Percentiles rank a stretch among this genome's conserved stretches.
Conservation (phyloP, 495 filamentous ascomycete genomes). For the Articulospora tetracladia region DNA sequence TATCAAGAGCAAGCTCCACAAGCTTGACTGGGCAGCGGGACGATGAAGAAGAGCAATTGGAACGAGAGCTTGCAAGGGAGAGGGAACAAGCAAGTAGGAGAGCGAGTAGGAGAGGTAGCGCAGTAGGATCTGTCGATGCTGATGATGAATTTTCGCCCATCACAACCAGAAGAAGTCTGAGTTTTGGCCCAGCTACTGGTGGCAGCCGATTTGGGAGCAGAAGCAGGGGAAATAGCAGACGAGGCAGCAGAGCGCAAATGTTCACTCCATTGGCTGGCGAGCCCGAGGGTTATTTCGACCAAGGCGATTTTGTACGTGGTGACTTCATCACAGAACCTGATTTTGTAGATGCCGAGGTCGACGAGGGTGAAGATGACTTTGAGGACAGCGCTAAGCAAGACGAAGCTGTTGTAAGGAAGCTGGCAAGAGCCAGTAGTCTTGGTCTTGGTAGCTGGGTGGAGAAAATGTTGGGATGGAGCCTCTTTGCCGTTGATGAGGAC, state of each 20-base stretch:
- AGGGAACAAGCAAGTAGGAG: slow-evolving; percentile 17
- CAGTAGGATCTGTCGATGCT: slow-evolving; percentile 22
- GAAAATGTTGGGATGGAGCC: slow-evolving; percentile 66
- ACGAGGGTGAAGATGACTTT: slow-evolving; percentile 37
- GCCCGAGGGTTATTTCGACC: slow-evolving; percentile 43
- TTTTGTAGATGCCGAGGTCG: slow-evolving; percentile 53
- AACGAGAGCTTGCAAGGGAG: slow-evolving; percentile 35
- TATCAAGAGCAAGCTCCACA: slow-evolving; percentile 67
- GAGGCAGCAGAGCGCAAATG: slow-evolving; percentile 36
- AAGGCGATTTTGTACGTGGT: slow-evolving; percentile 22
- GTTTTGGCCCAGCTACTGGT: slow-evolving; percentile 20
- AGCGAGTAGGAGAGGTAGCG: slow-evolving; percentile 22
- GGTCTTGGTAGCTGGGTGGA: slow-evolving; percentile 76
- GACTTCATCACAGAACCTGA: slow-evolving; percentile 48
- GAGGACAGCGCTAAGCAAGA: slow-evolving; percentile 38
- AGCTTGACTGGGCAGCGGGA: slow-evolving; percentile 53
- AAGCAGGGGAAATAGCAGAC: slow-evolving; percentile 43
- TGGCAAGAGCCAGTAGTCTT: slow-evolving; percentile 56
- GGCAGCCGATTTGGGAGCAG: slow-evolving; percentile 25
- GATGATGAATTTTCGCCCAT: slow-evolving; percentile 36
- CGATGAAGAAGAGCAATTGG: slow-evolving; percentile 41
- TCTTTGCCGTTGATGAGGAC: slow-evolving; percentile 72
- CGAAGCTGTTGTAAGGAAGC: slow-evolving; percentile 49
- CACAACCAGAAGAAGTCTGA: slow-evolving; percentile 23
- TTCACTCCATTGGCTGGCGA: slow-evolving; percentile 17